Base-by-base conservation (phyloP, 495 filamentous ascomycete genomes). In the Beverwykella pulmonaria region DNA sequence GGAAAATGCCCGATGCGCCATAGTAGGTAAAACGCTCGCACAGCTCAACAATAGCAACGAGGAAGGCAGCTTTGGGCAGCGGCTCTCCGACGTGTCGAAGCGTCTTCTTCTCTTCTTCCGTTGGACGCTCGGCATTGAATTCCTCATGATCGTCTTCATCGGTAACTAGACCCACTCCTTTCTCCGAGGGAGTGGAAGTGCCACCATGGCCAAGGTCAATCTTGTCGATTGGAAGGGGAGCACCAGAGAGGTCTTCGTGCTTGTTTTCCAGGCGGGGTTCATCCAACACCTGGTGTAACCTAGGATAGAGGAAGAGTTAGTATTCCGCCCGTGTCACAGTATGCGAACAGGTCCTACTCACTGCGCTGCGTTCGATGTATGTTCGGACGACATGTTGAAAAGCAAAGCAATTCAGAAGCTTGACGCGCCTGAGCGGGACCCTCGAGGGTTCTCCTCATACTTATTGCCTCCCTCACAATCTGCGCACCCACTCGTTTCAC, bases 1-100 rank as follows among this genome's bases (percentile, higher is more conserved):
- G 80, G 65, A 82, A 82, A 39, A 78, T 77, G 4, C 77, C 80
- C 14, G 74, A 74, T 22, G 86, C 79, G 56, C 87, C 86, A 74
- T 88, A 88, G 80, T 86, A 90, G 64, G 84, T 82, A 73, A 89
- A 89, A 61, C 87, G 83, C 77, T 90, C 87, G 71, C 84, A 85
- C 46, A 89, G 66, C 68, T 89, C 87, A 58, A 89, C 82, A 41
- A 86, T 57, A 4, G 83, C 84, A 25, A 90, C 83, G 49, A 87
- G 74, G 78, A 82, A 89, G 53, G 84, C 70, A 17, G 70, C 67
- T 34, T 64, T 67, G 26, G 67, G 70, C 9, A 70, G 48, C 27
- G 57, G 57, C 19, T 73, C 70, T 17, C 67, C 70, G 55, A 70
- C 52, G 36, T 67, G 66, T 30, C 70, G 12, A 5, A 67, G 56